These are phyloP conservation scores for Camellia granthamiana DNA, from an alignment of 148 eudicot species.

Conservation along the genomic window DNA sequence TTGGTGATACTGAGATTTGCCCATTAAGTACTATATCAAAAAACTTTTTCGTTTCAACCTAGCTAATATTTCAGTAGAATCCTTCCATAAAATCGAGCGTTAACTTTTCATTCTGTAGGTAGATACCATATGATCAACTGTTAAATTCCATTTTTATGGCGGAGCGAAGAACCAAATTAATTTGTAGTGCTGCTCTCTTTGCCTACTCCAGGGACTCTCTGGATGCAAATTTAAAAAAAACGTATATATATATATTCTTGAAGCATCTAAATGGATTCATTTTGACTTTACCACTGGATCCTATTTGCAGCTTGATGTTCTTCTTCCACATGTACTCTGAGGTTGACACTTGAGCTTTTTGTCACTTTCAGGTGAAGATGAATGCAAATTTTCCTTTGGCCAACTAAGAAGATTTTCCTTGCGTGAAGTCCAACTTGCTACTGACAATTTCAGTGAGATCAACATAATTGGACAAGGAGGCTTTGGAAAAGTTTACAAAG, in stretches of 20 bases:
- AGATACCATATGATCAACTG: background rate
- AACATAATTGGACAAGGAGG: conserved; percentile 96
- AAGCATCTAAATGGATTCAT: background rate
- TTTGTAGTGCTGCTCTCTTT: background rate
- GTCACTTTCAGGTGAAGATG: conserved; percentile 63
- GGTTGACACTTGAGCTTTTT: conserved; percentile 6
- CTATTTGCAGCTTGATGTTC: background rate
- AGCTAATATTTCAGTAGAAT: background rate
- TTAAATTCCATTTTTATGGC: background rate
- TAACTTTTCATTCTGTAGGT: background rate
- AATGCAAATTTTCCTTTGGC: conserved; percentile 62
- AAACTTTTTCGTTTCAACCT: background rate
- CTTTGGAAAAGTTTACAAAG: conserved; percentile 90
- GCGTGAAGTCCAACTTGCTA: conserved; percentile 85
- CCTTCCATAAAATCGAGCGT: background rate
- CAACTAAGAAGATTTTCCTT: conserved; percentile 85
- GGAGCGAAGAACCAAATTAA: background rate
- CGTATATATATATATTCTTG: background rate
- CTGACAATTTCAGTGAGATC: conserved; percentile 70
- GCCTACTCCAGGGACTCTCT: background rate
- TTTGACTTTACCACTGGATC: background rate
- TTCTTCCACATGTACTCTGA: background rate
- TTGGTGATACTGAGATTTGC: conserved; percentile 7
- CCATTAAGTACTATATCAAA: background rate
- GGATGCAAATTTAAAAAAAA: background rate